Base-by-base conservation (phyloP, 108 stramenopile species). In the Cyclotella cryptica region DNA sequence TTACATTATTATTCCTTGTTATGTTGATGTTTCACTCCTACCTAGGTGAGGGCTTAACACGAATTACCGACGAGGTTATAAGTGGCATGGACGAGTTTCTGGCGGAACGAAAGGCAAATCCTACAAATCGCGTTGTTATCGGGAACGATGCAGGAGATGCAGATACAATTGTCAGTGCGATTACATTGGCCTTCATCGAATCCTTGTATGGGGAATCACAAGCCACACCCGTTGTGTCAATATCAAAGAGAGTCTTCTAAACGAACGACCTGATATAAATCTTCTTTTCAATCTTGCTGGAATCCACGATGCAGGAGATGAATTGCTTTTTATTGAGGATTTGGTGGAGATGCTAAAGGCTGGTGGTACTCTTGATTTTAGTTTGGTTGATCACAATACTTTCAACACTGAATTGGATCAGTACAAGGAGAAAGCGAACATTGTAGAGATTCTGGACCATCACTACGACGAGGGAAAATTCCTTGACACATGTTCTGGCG, bases 131-230 rank as follows among this genome's bases (percentile, higher is more conserved):
- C 35, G 11, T 93, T 21, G 81, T 87, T 0, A 85, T 93, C 30
- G 95, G 95, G 14, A 96, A 96, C 77, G 87, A 88, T 75, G 95
- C 95, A 18, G 95, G 90, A 28, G 95, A 96, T 84, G 91, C 95
- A 0, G 95, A 96, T 74, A 88, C 89, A 24, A 87, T 96, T 47
- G 43, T 96, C 44, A 88, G 87, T 61, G 88, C 95, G 35, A 79
- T 96, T 47, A 72, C 80, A 4, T 63, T 85, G 12, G 88, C 92
- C 24, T 96, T 85, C 61, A 65, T 93, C 40, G 89, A 90, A 59
- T 80, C 88, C 3, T 40, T 72, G 35, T 49, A 46, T 26, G 44
- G 57, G 15, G 6, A 71, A 35, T 8, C 28, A 1, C 58, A 67
- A 18, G 0, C 47, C 3, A 85, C 72, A 24, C 81, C 85, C 18